These are phyloP conservation scores for Phytophthora boehmeriae DNA, from an alignment of 352 stramenopile species.

Conservation along the genomic window DNA sequence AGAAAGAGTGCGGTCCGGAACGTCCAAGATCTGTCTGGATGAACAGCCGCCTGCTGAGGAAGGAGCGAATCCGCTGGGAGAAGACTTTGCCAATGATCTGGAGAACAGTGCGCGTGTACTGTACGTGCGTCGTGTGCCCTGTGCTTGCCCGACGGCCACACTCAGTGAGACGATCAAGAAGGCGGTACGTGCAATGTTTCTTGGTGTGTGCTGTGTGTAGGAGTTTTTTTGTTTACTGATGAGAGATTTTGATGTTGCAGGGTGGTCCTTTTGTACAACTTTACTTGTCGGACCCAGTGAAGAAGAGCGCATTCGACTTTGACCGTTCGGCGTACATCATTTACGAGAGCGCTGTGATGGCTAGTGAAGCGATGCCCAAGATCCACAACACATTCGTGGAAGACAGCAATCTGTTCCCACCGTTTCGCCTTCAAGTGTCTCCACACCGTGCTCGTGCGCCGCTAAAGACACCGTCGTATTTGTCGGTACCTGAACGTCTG, in stretches of 20 bases:
- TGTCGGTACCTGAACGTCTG: slow-evolving; percentile 73
- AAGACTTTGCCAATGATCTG: slow-evolving; percentile 79
- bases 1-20: slow-evolving; percentile 61
- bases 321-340: slow-evolving; percentile 87
- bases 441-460: slow-evolving; percentile 76
- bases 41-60: slow-evolving; percentile 43
- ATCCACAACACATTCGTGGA: slow-evolving; percentile 89
- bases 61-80: slow-evolving; percentile 29
- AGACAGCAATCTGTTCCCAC: slow-evolving; percentile 73
- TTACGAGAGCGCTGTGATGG: slow-evolving; percentile 73
- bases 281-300: slow-evolving; percentile 82
- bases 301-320: slow-evolving; percentile 89
- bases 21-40: slow-evolving; percentile 66
- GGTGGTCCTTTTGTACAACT: slow-evolving; percentile 77
- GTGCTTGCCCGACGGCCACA: slow-evolving; percentile 68
- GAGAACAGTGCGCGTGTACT: slow-evolving; percentile 79
- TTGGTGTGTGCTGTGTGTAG: neutral
- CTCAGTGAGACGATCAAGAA: slow-evolving; percentile 86
- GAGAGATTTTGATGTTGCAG: slow-evolving; percentile 35
- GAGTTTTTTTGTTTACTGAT: neutral
- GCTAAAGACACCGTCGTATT: slow-evolving; percentile 83
- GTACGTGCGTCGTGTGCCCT: slow-evolving; percentile 83
- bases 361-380: slow-evolving; percentile 77
- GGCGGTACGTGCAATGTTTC: slow-evolving; percentile 45
- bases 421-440: slow-evolving; percentile 83